Evolutionary conservation across 2,329 filamentous ascomycete species (phyloP).

Genomic region (Orbilia oligospora): DNA sequence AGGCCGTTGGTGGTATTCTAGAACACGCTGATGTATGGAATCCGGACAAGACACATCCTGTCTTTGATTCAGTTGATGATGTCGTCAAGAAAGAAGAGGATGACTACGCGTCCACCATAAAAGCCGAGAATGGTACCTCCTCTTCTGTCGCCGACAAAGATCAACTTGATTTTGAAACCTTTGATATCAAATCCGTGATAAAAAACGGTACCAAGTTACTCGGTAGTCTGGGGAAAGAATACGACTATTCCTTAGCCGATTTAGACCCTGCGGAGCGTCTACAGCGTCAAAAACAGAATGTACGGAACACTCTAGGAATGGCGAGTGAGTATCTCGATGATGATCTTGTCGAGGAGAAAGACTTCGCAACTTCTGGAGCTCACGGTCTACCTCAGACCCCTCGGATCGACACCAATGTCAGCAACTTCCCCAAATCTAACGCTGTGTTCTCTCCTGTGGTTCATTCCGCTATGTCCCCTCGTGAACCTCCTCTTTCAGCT

Average conservation of each 20-base stretch:
- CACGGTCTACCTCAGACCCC: conserved; percentile 67
- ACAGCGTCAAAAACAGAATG: conserved; percentile 88
- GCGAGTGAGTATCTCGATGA: conserved; percentile 88
- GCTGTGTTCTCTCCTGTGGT: conserved; percentile 68
- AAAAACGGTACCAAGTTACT: conserved; percentile 87
- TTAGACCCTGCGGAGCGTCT: conserved; percentile 86
- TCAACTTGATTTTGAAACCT: conserved; percentile 78
- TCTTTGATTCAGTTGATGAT: conserved; percentile 66
- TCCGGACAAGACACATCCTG: conserved; percentile 82
- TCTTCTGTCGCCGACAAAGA: conserved; percentile 70
- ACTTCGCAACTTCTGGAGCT: conserved; percentile 69
- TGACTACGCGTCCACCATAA: conserved; percentile 38
- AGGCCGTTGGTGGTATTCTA: conserved; percentile 93
- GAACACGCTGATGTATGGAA: conserved; percentile 89
- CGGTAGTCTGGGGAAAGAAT: conserved; percentile 82
- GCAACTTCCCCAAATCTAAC: conserved; percentile 67
- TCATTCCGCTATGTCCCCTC: conserved; percentile 69
- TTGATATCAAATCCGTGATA: conserved; percentile 85
- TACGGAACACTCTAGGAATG: conserved; percentile 84
- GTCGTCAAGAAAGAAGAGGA: conserved; percentile 66
- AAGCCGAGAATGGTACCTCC: conserved; percentile 32
- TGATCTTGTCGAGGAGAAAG: conserved; percentile 79
- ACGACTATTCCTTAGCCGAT: conserved; percentile 85
- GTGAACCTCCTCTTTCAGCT: conserved; percentile 66
- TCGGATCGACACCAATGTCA: conserved; percentile 71